Evolutionary conservation across 345 rosid genomes (phyloP).

Genomic region (Gossypium raimondii): DNA sequence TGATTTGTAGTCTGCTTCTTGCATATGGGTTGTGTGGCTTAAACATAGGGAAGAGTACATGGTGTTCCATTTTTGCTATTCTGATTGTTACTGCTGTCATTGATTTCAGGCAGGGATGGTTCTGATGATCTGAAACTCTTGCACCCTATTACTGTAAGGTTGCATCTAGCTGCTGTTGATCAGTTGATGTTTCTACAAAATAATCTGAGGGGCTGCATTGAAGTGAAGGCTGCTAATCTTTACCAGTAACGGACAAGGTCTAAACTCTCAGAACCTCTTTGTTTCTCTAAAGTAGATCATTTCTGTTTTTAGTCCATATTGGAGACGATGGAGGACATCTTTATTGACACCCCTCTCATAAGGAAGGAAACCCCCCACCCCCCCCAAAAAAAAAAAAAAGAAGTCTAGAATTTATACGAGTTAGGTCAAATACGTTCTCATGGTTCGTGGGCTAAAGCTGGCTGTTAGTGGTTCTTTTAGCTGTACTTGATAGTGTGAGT

Average conservation of each 20-base stretch:
- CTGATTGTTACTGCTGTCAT: neutral
- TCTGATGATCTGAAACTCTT: conserved; percentile 2
- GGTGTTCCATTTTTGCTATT: neutral
- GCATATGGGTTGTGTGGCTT: neutral
- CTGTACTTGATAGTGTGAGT: neutral
- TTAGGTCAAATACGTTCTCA: neutral
- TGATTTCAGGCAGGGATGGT: conserved; percentile 15
- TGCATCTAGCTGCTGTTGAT: conserved; percentile 14
- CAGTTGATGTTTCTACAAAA: conserved; percentile 20
- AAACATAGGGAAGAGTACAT: neutral
- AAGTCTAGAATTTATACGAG: neutral
- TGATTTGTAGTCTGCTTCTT: neutral
- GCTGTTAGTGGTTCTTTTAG: conserved; percentile 1
- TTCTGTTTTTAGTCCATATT: neutral
- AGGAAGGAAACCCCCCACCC: neutral
- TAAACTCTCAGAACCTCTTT: conserved; percentile 24
- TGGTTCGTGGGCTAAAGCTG: neutral
- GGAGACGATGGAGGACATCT: neutral
- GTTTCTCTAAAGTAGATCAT: conserved; percentile 29
- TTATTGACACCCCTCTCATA: neutral
- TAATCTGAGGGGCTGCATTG: conserved; percentile 14
- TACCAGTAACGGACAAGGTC: conserved; percentile 6
- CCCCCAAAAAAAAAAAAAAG: neutral
- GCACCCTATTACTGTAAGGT: conserved; percentile 13
- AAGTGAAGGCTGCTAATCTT: conserved; percentile 19